Conservation (phyloP, 2,329 filamentous ascomycete species). For the Diaporthe sp. region DNA sequence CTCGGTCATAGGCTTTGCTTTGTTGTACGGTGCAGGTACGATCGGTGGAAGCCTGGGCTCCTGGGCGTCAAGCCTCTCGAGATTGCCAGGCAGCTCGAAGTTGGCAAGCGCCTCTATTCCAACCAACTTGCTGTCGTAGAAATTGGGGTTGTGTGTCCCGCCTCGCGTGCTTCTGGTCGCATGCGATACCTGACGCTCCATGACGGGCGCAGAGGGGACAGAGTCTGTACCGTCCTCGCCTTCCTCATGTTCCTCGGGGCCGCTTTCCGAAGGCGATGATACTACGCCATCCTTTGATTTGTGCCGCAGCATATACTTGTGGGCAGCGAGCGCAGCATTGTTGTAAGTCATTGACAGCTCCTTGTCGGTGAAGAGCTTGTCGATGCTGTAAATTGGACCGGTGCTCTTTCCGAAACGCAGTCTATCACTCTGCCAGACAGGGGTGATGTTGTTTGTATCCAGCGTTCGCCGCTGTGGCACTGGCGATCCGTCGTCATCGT, state of each 20-base stretch:
- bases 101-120: constrained; percentile 73
- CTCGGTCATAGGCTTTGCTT: constrained; percentile 68
- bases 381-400: constrained; percentile 74
- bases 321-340: constrained; percentile 71
- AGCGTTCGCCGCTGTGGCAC: constrained; percentile 68
- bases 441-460: constrained; percentile 70
- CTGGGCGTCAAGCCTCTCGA: constrained; percentile 67
- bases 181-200: constrained; percentile 76
- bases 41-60: constrained; percentile 72
- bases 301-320: constrained; percentile 72
- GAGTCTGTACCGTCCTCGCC: constrained; percentile 61
- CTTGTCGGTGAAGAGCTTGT: constrained; percentile 79
- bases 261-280: constrained; percentile 65
- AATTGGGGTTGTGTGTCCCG: constrained; percentile 65
- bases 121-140: constrained; percentile 69
- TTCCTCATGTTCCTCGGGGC: constrained; percentile 64
- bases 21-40: constrained; percentile 70
- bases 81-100: constrained; percentile 70
- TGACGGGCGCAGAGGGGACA: constrained; percentile 63
- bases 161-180: constrained; percentile 74
- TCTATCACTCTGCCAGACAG: constrained; percentile 74
- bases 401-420: constrained; percentile 68
- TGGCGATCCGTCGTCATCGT: constrained; percentile 75
- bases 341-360: constrained; percentile 77
- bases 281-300: constrained; percentile 65